Conservation (phyloP, 2,329 filamentous ascomycete species). For the Plectosphaerella cucumerina region DNA sequence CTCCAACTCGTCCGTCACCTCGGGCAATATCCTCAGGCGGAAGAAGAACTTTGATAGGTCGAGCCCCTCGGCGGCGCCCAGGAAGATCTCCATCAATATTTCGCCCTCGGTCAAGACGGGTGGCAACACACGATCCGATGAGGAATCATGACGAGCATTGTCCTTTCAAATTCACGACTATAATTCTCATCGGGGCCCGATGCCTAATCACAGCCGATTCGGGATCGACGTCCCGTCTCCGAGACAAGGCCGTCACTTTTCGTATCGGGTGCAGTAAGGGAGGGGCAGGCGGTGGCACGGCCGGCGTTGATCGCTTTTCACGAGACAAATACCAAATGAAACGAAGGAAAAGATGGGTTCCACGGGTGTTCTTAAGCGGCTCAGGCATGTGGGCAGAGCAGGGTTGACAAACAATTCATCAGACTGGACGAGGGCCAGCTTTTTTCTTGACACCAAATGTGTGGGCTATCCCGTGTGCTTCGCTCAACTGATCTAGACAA, state of each 20-base stretch:
- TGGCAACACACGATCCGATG: slow-evolving; percentile 31
- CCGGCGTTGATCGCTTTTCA: neutral
- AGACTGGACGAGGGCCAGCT: no score
- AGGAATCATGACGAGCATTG: slow-evolving; percentile 27
- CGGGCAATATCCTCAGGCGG: slow-evolving; percentile 32
- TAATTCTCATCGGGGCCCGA: neutral
- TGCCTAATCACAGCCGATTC: no score
- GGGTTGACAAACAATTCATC: no score
- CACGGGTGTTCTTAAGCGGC: neutral
- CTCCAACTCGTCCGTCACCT: slow-evolving; percentile 29
- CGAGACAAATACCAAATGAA: neutral
- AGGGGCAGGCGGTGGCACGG: no score
- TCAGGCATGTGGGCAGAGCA: no score
- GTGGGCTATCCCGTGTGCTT: no score
- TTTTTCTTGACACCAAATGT: no score
- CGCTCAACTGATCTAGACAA: no score
- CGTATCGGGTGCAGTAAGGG: no score
- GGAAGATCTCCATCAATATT: slow-evolving; percentile 57
- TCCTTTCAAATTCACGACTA: neutral
- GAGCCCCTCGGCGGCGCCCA: slow-evolving; percentile 32
- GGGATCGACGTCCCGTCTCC: no score
- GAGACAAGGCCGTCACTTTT: no score
- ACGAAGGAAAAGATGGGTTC: neutral
- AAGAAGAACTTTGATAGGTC: slow-evolving; percentile 42
- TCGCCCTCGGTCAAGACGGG: slow-evolving; percentile 40